Percentiles rank a stretch among this genome's conserved stretches.
Conservation (phyloP, 148 eudicot species). For the Heliosperma pusillum region DNA sequence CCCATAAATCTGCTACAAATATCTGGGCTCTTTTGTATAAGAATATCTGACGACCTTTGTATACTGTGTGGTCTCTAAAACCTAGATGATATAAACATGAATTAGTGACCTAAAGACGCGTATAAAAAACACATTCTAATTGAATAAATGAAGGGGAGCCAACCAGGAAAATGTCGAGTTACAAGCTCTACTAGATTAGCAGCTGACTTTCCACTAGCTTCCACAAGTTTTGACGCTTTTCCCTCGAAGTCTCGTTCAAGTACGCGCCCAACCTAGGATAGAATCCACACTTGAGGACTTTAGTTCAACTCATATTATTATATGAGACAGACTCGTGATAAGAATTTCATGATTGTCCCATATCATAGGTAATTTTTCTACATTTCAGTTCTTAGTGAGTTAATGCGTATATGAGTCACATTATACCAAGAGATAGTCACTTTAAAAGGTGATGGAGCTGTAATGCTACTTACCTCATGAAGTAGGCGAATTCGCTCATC, state of each 20-base stretch:
- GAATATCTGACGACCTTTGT: slow-evolving; percentile 86
- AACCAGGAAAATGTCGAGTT: slow-evolving; percentile 61
- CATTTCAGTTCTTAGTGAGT: too few relatives aligned
- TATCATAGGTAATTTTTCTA: too few relatives aligned
- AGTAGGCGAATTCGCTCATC: slow-evolving; percentile 79
- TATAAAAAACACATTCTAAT: neutral
- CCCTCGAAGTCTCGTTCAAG: slow-evolving; percentile 77
- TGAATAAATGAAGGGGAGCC: neutral
- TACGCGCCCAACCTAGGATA: slow-evolving; percentile 69
- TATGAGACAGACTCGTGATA: too few relatives aligned
- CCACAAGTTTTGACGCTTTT: slow-evolving; percentile 74
- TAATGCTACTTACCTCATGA: slow-evolving; percentile 48
- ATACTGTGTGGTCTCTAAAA: slow-evolving; percentile 88
- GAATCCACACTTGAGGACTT: neutral
- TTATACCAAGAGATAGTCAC: too few relatives aligned
- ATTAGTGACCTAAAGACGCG: neutral
- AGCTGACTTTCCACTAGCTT: slow-evolving; percentile 75
- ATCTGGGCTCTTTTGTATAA: slow-evolving; percentile 86
- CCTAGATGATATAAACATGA: slow-evolving; percentile 33
- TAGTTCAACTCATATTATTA: neutral
- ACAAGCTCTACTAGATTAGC: slow-evolving; percentile 66
- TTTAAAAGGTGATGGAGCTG: neutral
- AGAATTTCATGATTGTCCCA: too few relatives aligned
- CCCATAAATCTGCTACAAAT: slow-evolving; percentile 83
- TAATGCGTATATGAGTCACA: too few relatives aligned